Conservation (phyloP, 345 rosid genomes). For the Sonneratia alba region DNA sequence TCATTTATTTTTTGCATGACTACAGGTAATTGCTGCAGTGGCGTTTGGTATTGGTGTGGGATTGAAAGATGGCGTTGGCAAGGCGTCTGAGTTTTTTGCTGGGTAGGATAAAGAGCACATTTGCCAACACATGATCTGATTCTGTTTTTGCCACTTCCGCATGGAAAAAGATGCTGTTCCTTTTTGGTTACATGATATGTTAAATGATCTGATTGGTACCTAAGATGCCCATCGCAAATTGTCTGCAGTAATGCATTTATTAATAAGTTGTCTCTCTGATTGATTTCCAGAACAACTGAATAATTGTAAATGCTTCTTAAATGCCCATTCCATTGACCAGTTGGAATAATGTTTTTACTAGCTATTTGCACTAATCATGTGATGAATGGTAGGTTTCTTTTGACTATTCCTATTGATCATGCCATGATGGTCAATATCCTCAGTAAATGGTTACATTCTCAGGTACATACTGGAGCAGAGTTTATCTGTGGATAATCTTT, state of each 20-base stretch:
- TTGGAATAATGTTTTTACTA: background rate
- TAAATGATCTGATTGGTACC: background rate
- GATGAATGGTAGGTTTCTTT: background rate
- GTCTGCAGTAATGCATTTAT: background rate
- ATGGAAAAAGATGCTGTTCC: background rate
- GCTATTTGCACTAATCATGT: background rate
- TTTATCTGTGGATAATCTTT: conserved; percentile 92
- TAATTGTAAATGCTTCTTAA: background rate
- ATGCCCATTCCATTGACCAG: background rate
- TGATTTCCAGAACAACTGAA: background rate
- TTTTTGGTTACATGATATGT: background rate
- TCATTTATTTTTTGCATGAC: conserved; percentile 10
- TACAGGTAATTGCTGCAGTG: conserved; percentile 63
- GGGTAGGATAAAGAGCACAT: conserved; percentile 36
- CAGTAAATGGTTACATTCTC: conserved; percentile 21
- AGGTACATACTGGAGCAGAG: conserved; percentile 96
- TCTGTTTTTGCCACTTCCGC: background rate
- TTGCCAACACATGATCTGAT: background rate
- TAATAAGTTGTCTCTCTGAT: background rate
- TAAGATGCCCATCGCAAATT: background rate
- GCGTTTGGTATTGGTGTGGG: conserved; percentile 79
- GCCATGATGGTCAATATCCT: conserved; percentile 3
- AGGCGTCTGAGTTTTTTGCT: conserved; percentile 86
- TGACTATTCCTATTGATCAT: background rate
- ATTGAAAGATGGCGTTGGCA: conserved; percentile 63